phyloP scores from a whole-genome alignment of 768 basidiomycete genomes.

The Leucocoprinus birnbaumii region DNA sequence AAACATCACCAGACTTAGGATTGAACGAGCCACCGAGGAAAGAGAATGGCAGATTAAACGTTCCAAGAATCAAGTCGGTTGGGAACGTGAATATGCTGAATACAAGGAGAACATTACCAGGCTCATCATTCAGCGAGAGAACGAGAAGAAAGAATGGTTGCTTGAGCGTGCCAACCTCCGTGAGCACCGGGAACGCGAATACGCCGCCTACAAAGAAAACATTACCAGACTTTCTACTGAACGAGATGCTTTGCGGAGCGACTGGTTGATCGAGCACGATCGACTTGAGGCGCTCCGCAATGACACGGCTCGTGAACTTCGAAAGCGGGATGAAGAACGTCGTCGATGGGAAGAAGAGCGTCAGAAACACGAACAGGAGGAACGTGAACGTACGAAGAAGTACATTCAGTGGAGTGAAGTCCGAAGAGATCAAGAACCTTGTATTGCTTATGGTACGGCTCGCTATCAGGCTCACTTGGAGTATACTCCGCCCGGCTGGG shows the following conservation, averaged over 20 bases:
- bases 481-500: constrained; percentile 2
- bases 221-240: neutral
- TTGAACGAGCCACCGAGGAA: no score
- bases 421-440: neutral
- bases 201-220: neutral
- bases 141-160: no score
- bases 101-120: no score
- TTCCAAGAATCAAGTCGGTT: no score
- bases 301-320: neutral
- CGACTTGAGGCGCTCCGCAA: neutral
- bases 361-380: neutral
- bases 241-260: neutral
- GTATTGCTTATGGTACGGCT: neutral
- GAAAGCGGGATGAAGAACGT: neutral
- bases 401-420: constrained; percentile 4
- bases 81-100: no score
- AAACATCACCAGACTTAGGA: no score
- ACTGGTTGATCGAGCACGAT: neutral
- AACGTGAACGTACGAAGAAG: neutral
- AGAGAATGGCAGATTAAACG: no score
- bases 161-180: no score
- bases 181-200: no score
- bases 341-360: constrained; percentile 1
- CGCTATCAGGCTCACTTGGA: constrained; percentile 4
- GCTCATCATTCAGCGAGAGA: no score